phyloP scores from a whole-genome alignment of 495 filamentous ascomycete genomes.

The Rostrohypoxylon terebratum region DNA sequence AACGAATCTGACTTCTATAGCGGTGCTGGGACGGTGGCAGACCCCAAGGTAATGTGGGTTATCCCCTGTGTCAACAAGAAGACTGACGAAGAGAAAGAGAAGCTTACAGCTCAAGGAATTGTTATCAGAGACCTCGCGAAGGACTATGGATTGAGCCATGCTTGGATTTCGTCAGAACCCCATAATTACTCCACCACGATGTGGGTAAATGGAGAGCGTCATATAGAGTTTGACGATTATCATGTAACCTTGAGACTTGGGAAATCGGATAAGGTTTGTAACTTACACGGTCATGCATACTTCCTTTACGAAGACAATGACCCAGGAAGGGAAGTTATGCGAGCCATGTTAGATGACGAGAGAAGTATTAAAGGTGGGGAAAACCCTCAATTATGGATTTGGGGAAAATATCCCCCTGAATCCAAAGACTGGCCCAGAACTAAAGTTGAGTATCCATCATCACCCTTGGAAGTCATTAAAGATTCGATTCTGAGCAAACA shows the following conservation, averaged over 20 bases:
- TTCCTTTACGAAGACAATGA: slow-evolving; percentile 17
- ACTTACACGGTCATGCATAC: slow-evolving; percentile 32
- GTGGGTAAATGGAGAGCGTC: background rate
- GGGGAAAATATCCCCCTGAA: slow-evolving; percentile 21
- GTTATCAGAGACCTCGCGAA: slow-evolving; percentile 6
- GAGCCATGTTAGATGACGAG: slow-evolving; percentile 22
- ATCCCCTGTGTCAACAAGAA: background rate
- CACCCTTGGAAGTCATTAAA: slow-evolving; percentile 17
- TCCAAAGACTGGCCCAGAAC: slow-evolving; percentile 13
- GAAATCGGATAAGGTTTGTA: background rate
- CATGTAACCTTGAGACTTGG: slow-evolving; percentile 35
- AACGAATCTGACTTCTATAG: too few species aligned
- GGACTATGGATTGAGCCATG: slow-evolving; percentile 4
- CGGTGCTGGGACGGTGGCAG: too few species aligned
- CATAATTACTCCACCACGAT: slow-evolving; percentile 11
- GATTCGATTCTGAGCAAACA: slow-evolving; percentile 16
- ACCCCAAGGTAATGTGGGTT: slow-evolving; percentile 9
- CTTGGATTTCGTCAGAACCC: slow-evolving; percentile 19
- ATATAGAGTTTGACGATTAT: slow-evolving; percentile 9
- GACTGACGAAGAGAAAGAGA: background rate
- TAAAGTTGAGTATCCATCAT: background rate
- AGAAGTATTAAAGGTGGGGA: slow-evolving; percentile 15
- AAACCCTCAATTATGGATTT: slow-evolving; percentile 35
- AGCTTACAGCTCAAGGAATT: background rate
- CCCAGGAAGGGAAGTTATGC: background rate